Evolutionary conservation across 441 rosid species (phyloP), one percentile per base, ranked within the genome.

Genomic region (Eruca vesicaria): DNA sequence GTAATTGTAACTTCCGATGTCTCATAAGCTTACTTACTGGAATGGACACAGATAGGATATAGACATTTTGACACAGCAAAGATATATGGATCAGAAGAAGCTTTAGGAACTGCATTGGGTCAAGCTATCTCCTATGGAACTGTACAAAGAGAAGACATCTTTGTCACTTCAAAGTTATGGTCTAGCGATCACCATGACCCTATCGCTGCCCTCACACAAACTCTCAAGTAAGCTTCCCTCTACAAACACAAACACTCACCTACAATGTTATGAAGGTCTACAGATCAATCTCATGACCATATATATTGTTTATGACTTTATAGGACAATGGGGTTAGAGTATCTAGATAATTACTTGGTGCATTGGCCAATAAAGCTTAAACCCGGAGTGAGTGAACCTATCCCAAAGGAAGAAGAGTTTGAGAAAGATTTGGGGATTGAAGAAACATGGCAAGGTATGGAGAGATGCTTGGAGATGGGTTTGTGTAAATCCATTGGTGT

Each of bases 341-440:
- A 88, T 63, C 9, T 86, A 58, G 98, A 92, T 83, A 84, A 88
- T 90, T 92, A 92, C 63, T 71, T 94, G 82, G 95, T 94, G 81
- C 98, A 94, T 74, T 94, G 97, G 97, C 98, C 97, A 8, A 82
- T 94, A 74, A 94, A 87, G 82, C 79, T 91, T 76, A 91, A 89
- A 81, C 93, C 91, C 15, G 83, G 91, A 88, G 85, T 76, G 6
- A 59, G n/a, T 23, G 48, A 76, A 31, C 75, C 96, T 7, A 79
- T 90, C 48, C 98, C 98, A 1, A 75, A 81, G 9, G 93, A 94
- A 81, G 92, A 91, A 52, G 96, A 94, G 48, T 90, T 90, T 73
- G 91, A 84, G 75, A 73, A 63, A 67, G 52, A 77, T 66, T 73
- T 90, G 29, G 94, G 91, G 16, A 72, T 89, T 28, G 90, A 91